Base-by-base conservation (phyloP, 2,329 filamentous ascomycete species). In the Phaeosphaeriaceae sp. region DNA sequence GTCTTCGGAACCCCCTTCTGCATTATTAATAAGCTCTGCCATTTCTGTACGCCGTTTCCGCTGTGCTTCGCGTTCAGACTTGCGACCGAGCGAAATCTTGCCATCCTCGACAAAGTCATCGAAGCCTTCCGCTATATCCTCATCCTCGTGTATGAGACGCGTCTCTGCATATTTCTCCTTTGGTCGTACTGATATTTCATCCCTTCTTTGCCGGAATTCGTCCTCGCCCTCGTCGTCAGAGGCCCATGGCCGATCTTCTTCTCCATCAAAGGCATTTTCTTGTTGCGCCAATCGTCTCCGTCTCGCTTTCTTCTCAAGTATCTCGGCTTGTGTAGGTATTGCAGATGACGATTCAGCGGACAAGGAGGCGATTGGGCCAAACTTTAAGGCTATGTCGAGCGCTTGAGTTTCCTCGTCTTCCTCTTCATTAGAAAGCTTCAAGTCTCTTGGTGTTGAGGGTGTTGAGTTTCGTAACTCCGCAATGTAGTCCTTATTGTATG, bases 41-140 rank as follows among this genome's bases (percentile, higher is more conserved):
- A 97, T 97, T 61, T 92, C 86, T 48, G 86, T 83, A 23, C 89
- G 84, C 23, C 89, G 84, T 36, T 81, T 82, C 44, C 79, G 81
- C 40, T 83, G 73, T 37, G 82, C 87, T 60, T 91, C 89, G 16
- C 83, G 84, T 73, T 94, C 90, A 0, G 91, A 91, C 52, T 88
- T 89, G 54, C 82, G 85, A 28, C 92, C 90, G 0, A 97, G 79
- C 1, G 89, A 84, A 8, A 97, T 83, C 6, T 85, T 84, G 7
- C 89, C 91, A 67, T 96, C 90, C 33, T 94, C 89, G 7, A 94
- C 90, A 63, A 90, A 96, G 46, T 93, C 88, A 52, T 97, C 93
- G 61, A 96, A 97, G 0, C 92, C 92, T 75, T 97, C 94, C 30
- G 89, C 90, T 0, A 97, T 82, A 65, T 97, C 91, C 68, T 97